A percentile compares a stretch with the other conserved stretches of the same genome.
Conservation (phyloP, 495 filamentous ascomycete species). For the Annulohypoxylon nitens region DNA sequence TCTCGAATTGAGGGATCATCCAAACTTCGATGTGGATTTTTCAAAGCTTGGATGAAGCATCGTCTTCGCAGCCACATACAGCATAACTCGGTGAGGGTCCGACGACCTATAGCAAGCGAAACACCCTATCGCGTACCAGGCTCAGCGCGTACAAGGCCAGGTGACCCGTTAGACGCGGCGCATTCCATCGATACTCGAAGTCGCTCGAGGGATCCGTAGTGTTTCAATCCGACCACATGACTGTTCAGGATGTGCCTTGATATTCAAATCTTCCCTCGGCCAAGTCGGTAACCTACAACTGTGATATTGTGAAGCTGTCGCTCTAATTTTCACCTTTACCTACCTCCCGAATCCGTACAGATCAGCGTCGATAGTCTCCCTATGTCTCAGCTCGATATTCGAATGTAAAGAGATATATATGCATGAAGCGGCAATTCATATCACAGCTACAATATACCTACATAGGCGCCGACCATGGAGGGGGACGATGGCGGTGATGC, state of each 20-base stretch:
- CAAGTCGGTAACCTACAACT: constrained; percentile 36
- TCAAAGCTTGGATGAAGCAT: constrained; percentile 14
- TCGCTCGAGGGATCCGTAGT: constrained; percentile 19
- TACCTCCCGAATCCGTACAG: background rate
- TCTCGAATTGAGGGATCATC: constrained; percentile 24
- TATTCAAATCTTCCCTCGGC: constrained; percentile 28
- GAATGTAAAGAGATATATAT: constrained; percentile 20
- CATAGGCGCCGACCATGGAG: constrained; percentile 47
- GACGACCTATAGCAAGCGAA: constrained; percentile 6
- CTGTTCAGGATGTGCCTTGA: constrained; percentile 39
- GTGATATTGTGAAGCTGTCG: background rate
- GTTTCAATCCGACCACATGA: constrained; percentile 8
- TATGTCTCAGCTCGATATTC: constrained; percentile 8
- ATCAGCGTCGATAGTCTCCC: constrained; percentile 3
- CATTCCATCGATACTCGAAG: constrained; percentile 19
- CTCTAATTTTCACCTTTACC: background rate
- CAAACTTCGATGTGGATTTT: constrained; percentile 17
- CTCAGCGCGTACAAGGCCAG: background rate
- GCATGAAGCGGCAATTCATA: constrained; percentile 14
- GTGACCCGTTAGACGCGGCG: background rate
- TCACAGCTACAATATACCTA: constrained; percentile 13
- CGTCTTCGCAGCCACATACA: constrained; percentile 21
- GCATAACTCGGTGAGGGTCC: background rate
- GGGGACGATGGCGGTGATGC: constrained; percentile 42
- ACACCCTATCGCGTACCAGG: background rate